These are phyloP conservation scores for Planoprotostelium fungivorum DNA, from an alignment of 78 protist species.

Conservation along the genomic window DNA sequence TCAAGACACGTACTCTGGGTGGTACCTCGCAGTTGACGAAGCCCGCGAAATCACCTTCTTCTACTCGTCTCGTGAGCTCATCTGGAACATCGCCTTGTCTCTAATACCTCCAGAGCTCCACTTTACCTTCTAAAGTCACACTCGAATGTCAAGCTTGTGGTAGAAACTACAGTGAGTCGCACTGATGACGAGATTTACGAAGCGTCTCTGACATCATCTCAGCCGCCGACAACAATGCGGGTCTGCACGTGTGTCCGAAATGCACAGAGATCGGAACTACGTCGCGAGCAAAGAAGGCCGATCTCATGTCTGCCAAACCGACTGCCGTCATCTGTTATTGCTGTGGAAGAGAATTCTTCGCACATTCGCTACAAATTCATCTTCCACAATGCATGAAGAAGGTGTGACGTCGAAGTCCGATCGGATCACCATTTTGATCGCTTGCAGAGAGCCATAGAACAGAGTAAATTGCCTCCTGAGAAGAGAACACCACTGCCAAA, in stretches of 20 bases:
- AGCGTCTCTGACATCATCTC: neutral
- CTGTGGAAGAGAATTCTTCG: neutral
- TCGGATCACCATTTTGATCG: neutral
- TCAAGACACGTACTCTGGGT: too few species aligned
- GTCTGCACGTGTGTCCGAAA: neutral
- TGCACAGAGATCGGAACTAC: neutral
- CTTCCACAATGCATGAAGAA: conserved; percentile 1
- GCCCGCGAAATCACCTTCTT: neutral
- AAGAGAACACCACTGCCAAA: neutral
- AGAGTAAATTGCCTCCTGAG: neutral
- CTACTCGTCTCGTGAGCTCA: neutral
- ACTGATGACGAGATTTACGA: neutral
- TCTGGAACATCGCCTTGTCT: neutral
- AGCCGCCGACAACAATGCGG: neutral
- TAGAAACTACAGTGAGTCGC: neutral
- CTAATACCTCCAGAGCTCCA: neutral
- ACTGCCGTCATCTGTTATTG: neutral
- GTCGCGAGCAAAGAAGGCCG: neutral
- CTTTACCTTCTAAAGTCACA: neutral
- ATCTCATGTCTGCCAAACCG: neutral
- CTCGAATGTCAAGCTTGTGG: neutral
- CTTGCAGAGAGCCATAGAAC: neutral
- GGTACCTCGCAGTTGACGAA: too few species aligned
- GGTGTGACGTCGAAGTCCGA: neutral
- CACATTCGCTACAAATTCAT: neutral